Base-by-base conservation (phyloP, 305 asterid genomes). In the Fraxinus floribunda region DNA sequence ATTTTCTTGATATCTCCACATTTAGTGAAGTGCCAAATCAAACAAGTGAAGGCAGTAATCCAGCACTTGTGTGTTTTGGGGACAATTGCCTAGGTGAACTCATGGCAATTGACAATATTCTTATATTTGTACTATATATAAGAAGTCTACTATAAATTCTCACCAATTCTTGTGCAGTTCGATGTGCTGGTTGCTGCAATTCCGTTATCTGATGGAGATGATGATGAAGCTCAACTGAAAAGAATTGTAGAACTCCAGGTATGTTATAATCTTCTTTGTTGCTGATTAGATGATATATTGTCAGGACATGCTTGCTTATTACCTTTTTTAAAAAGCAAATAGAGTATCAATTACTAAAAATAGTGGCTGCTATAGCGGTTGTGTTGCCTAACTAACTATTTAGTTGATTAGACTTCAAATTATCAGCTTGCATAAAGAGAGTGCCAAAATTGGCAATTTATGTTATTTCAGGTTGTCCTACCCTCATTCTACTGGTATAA, bases 101-200 rank as follows among this genome's bases (percentile, higher is more conserved):
- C 66, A n/a, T 55, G 66, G 22, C 66, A n/a, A n/a, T 18, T 18
- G 3, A 55, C 66, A 55, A n/a, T n/a, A 24, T 55, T n/a, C 24
- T n/a, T 55, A 57, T n/a, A 18, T 57, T 57, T 57, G 66, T 57
- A 18, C 66, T 18, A 15, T n/a, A n/a, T 57, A 0, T 6, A 2
- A 57, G 24, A 18, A 57, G 3, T 57, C 4, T 18, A 57, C 26
- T 57, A 18, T 57, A 57, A 57, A 57, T 22, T 62, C 80, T 30
- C 18, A 24, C 3, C 22, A 49, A 39, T 35, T 60, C 18, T 76
- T 57, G 70, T 73, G 77, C 89, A 94, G 98, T 94, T 91, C 85
- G 98, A 95, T 86, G 90, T 89, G 7, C 90, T 94, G 89, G 97
- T 94, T 84, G 89, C 95, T 81, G 98, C 95, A n/a, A 94, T 94